Percentiles rank a stretch among this genome's conserved stretches.
These are phyloP conservation scores for Hypoxylon sp. DNA, from an alignment of 2,329 filamentous ascomycete species.

Conservation along the genomic window DNA sequence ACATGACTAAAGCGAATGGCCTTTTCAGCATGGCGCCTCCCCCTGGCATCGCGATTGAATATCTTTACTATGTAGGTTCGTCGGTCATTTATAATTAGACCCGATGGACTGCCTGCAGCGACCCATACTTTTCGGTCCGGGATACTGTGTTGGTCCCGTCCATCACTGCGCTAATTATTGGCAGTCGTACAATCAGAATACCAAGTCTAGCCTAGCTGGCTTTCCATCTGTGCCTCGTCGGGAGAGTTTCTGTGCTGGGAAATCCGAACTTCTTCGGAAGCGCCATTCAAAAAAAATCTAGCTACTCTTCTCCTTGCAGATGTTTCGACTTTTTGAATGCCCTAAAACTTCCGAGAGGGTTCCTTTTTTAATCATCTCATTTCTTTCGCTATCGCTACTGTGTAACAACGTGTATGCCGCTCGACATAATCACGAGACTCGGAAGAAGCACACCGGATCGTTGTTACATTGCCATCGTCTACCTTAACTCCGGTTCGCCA, in stretches of 20 bases:
- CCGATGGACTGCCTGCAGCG: slow-evolving; percentile 29
- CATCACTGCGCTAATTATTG: slow-evolving; percentile 38
- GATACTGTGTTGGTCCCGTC: slow-evolving; percentile 36
- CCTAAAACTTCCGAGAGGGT: slow-evolving; percentile 5
- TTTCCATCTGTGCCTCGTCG: slow-evolving; percentile 18
- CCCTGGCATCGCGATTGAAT: slow-evolving; percentile 29
- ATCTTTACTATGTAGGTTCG: slow-evolving; percentile 35
- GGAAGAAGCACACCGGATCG: slow-evolving; percentile 14
- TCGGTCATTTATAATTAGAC: slow-evolving; percentile 46
- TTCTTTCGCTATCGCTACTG: background rate
- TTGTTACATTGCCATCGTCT: slow-evolving; percentile 6
- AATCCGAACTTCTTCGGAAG: slow-evolving; percentile 23
- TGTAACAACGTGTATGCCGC: background rate
- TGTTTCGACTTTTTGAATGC: slow-evolving; percentile 8
- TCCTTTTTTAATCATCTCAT: background rate
- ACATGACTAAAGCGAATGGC: slow-evolving; percentile 23
- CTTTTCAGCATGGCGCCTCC: slow-evolving; percentile 4
- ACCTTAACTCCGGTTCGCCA: slow-evolving; percentile 13
- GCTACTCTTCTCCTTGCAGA: slow-evolving; percentile 13
- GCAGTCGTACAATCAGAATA: slow-evolving; percentile 24
- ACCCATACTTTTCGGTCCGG: slow-evolving; percentile 40
- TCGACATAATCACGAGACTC: slow-evolving; percentile 21
- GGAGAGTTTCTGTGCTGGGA: slow-evolving; percentile 29
- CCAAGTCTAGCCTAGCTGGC: slow-evolving; percentile 18
- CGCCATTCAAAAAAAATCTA: slow-evolving; percentile 1